Evolutionary conservation across 495 filamentous ascomycete species (phyloP).

Genomic region (Talaromyces nanjingensis): DNA sequence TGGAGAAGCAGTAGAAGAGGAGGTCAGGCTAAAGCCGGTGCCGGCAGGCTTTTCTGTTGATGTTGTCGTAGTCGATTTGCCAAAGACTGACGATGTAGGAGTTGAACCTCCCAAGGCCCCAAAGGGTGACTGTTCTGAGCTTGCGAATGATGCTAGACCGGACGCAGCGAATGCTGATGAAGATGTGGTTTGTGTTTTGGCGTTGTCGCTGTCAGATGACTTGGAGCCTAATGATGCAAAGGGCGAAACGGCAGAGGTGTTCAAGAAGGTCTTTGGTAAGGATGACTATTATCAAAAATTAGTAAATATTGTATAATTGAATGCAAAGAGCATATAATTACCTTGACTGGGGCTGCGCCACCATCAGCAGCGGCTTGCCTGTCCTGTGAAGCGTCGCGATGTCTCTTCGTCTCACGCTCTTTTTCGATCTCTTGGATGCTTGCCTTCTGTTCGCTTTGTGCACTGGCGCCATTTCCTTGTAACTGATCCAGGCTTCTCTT

Average conservation of each 20-base stretch:
- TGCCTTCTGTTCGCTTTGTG: conserved; percentile 19
- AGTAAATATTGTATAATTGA: not conserved
- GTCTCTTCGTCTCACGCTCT: conserved; percentile 41
- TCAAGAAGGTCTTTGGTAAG: conserved; percentile 44
- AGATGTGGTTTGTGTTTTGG: conserved; percentile 27
- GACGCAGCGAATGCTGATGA: conserved; percentile 49
- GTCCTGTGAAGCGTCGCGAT: conserved; percentile 39
- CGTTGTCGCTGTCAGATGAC: conserved; percentile 11
- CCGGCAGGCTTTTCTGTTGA: conserved; percentile 17
- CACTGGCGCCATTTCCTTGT: conserved; percentile 23
- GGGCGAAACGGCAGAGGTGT: conserved; percentile 43
- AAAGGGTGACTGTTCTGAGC: conserved; percentile 51
- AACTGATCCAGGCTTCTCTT: conserved; percentile 49
- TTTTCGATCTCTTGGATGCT: conserved; percentile 16
- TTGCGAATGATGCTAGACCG: conserved; percentile 43
- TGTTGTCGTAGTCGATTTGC: conserved; percentile 15
- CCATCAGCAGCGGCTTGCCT: conserved; percentile 6
- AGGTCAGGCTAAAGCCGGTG: conserved; percentile 9
- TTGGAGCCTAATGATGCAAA: conserved; percentile 35
- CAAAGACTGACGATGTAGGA: conserved; percentile 30
- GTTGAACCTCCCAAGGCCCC: conserved; percentile 38
- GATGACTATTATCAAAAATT: conserved; percentile 26
- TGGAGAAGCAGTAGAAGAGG: conserved; percentile 12
- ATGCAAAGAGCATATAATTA: not conserved
- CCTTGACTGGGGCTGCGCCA: conserved; percentile 5